phyloP scores from a whole-genome alignment of 768 basidiomycete genomes.

The Brasilioporus rufonigricans region DNA sequence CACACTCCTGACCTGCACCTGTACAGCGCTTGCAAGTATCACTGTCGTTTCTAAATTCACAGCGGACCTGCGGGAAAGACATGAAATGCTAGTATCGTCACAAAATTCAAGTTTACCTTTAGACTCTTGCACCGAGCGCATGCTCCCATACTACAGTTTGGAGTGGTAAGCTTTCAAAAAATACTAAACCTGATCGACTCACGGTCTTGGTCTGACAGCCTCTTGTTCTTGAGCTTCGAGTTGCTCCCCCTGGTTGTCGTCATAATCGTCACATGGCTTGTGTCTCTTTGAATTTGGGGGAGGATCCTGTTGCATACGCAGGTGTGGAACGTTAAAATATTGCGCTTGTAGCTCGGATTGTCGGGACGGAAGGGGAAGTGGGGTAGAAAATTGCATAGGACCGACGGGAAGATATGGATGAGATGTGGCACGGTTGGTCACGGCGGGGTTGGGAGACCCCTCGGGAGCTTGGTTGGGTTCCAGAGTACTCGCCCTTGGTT shows the following conservation, averaged over 20 bases:
- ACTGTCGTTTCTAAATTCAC: constrained; percentile 69
- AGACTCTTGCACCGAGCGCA: constrained; percentile 68
- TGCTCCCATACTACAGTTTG: constrained; percentile 46
- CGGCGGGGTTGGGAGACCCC: constrained; percentile 9
- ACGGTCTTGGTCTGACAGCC: constrained; percentile 23
- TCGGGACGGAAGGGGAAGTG: constrained; percentile 28
- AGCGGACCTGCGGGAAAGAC: constrained; percentile 54
- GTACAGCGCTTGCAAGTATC: constrained; percentile 77
- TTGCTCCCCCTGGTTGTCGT: constrained; percentile 14
- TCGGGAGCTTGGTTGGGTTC: constrained; percentile 17
- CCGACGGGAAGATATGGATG: constrained; percentile 20
- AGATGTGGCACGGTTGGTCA: constrained; percentile 3
- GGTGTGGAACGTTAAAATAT: constrained; percentile 14
- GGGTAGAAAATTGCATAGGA: constrained; percentile 32
- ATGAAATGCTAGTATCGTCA: background rate
- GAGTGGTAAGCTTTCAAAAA: constrained; percentile 1
- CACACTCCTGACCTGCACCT: constrained; percentile 68
- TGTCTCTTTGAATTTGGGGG: constrained; percentile 16
- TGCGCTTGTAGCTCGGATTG: constrained; percentile 30
- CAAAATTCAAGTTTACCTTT: constrained; percentile 35
- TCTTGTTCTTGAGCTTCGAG: constrained; percentile 24
- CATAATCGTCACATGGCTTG: constrained; percentile 21
- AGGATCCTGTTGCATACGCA: constrained; percentile 1
- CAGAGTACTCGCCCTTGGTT: constrained; percentile 3
- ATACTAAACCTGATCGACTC: background rate